Evolutionary conservation across 2,329 filamentous ascomycete genomes (phyloP), one percentile per base, ranked within the genome.

Genomic region (Hortaea werneckii): DNA sequence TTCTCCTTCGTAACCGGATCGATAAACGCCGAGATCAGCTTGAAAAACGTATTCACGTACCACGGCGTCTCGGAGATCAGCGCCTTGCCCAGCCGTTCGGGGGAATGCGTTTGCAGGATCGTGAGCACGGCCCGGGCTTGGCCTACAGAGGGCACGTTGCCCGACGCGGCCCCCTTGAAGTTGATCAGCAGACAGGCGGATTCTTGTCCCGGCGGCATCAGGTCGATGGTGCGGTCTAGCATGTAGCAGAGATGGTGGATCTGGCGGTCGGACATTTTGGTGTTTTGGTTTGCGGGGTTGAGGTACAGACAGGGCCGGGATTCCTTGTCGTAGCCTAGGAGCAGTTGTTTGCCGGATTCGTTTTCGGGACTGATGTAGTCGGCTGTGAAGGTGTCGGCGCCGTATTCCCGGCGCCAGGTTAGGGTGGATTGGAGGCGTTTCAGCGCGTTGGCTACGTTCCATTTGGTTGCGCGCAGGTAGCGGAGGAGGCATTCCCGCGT

Each of bases 221-320:
- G 69, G 57, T 95, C 89, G 54, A 95, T 79, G 30, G 85, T 82
- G 34, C 87, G 78, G 72, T 98, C 92, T 37, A 96, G 70, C 89
- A 96, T 95, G 71, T 85, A 98, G 43, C 95, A 88, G 50, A 98
- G 72, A 65, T 96, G 89, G 67, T 98, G 82, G 45, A 95, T 82
- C 69, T 96, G 92, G 56, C 87, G 78, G 34, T 88, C 85, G 50
- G 81, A 85, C 46, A 81, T 77, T 56, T 94, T 83, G 1, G 92
- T 96, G 72, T 98, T 98, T 70, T 98, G 92, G 55, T 83, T 81
- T 29, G 83, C 86, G 1, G 92, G 92, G 62, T 85, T 83, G 49
- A 98, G 77, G 68, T 95, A 95, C 59, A 92, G 79, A 65, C 89
- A 95, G 1, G 89, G 87, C n/a, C 90, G 76, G 42, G 77, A 84